These are phyloP conservation scores for Catunica adiposa DNA, from an alignment of 2,329 filamentous ascomycete species.

Conservation along the genomic window DNA sequence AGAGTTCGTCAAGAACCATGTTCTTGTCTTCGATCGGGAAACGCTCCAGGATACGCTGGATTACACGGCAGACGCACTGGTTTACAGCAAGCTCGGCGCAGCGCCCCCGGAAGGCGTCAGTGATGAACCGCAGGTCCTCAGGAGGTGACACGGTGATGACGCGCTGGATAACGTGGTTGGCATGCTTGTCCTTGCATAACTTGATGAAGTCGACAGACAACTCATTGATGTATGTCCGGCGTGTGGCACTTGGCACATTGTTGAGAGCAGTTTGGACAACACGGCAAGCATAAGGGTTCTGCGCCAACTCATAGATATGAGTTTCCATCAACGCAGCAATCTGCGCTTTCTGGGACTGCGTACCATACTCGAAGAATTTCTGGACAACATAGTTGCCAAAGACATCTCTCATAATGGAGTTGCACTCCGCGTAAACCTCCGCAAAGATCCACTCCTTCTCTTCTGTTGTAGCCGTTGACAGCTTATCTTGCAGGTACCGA, in stretches of 20 bases:
- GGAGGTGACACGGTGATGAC: constrained; percentile 68
- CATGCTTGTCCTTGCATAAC: constrained; percentile 74
- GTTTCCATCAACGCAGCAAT: constrained; percentile 77
- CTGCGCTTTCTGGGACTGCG: constrained; percentile 78
- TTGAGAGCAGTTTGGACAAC: constrained; percentile 96
- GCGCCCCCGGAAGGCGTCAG: constrained; percentile 61
- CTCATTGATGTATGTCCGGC: constrained; percentile 68
- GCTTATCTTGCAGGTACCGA: constrained; percentile 83
- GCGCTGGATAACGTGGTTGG: constrained; percentile 94
- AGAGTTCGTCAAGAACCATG: constrained; percentile 62
- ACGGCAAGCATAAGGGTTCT: constrained; percentile 83
- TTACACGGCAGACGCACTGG: constrained; percentile 76
- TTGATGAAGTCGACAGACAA: constrained; percentile 59
- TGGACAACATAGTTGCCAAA: constrained; percentile 98
- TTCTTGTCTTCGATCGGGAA: constrained; percentile 56
- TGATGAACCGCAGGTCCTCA: constrained; percentile 69
- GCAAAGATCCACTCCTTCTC: constrained; percentile 83
- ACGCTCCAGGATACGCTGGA: constrained; percentile 80
- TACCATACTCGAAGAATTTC: constrained; percentile 92
- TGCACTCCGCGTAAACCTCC: constrained; percentile 68
- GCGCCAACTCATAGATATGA: constrained; percentile 61
- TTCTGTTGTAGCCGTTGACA: constrained; percentile 85
- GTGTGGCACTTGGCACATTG: constrained; percentile 80
- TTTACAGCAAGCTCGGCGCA: constrained; percentile 61
- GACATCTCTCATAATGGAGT: constrained; percentile 87